A percentile compares a stretch with the other conserved stretches of the same genome.
Conservation (phyloP, 2,329 filamentous ascomycete genomes). For the Pseudofabraea citricarpa region DNA sequence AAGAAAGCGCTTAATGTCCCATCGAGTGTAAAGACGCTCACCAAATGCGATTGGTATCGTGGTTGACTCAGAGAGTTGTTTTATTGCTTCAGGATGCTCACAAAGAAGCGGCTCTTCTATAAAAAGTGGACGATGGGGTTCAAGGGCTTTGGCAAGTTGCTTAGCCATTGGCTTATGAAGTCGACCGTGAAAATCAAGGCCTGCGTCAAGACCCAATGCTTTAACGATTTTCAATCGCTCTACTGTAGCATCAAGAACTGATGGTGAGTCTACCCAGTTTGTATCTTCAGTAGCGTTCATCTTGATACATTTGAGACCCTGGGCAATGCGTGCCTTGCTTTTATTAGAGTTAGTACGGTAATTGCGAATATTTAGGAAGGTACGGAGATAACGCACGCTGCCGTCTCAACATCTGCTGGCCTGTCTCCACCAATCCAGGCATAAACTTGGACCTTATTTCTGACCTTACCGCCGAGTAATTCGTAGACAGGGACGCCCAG, state of each 20-base stretch:
- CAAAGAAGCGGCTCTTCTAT: constrained; percentile 70
- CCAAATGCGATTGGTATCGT: constrained; percentile 50
- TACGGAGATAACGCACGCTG: constrained; percentile 42
- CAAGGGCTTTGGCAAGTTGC: constrained; percentile 63
- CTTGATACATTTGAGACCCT: constrained; percentile 65
- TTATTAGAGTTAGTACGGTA: constrained; percentile 6
- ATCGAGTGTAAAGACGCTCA: constrained; percentile 49
- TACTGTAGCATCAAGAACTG: constrained; percentile 56
- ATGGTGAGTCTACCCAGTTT: constrained; percentile 71
- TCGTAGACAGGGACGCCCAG: constrained; percentile 67
- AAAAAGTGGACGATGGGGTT: constrained; percentile 65
- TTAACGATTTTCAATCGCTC: constrained; percentile 66
- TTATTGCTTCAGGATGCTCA: constrained; percentile 49
- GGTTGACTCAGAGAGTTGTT: constrained; percentile 43
- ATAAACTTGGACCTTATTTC: constrained; percentile 66
- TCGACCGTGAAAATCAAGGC: constrained; percentile 73
- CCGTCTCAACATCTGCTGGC: constrained; percentile 58
- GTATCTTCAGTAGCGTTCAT: constrained; percentile 78
- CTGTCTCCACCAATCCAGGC: constrained; percentile 76
- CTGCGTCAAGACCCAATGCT: constrained; percentile 64
- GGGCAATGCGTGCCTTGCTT: constrained; percentile 50
- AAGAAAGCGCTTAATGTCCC: constrained; percentile 52
- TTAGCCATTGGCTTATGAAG: constrained; percentile 79
- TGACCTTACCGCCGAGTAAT: constrained; percentile 69
- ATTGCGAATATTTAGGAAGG: background rate